A percentile compares a stretch with the other conserved stretches of the same genome.
Evolutionary conservation across 129 eudicot genomes (phyloP).

Genomic region (Flaveria brownii): DNA sequence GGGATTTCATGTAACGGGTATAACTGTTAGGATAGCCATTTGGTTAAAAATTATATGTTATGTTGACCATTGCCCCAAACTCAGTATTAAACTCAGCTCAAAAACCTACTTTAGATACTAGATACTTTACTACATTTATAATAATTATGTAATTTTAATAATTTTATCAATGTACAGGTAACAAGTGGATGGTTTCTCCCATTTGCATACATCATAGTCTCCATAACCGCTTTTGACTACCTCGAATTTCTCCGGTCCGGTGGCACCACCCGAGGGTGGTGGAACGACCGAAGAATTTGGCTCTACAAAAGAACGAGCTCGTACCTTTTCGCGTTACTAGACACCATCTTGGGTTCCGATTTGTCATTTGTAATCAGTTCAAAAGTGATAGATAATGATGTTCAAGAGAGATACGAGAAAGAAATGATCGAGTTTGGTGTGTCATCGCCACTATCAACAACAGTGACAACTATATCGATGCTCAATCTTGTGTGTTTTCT

Average conservation of each 20-base stretch:
- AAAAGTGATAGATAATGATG: slow-evolving; percentile 58
- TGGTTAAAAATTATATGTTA: too few relatives aligned
- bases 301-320: slow-evolving; percentile 76
- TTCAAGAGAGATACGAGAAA: slow-evolving; percentile 46
- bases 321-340: slow-evolving; percentile 63
- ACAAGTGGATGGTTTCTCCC: slow-evolving; percentile 74
- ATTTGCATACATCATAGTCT: slow-evolving; percentile 50
- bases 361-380: slow-evolving; percentile 53
- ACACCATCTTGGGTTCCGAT: slow-evolving; percentile 54
- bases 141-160: neutral
- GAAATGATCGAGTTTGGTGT: slow-evolving; percentile 84
- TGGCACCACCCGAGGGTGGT: slow-evolving; percentile 80
- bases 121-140: neutral
- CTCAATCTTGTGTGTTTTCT: slow-evolving; percentile 56
- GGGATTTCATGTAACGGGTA: too few relatives aligned
- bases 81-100: too few relatives aligned
- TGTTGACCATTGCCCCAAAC: too few relatives aligned
- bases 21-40: too few relatives aligned
- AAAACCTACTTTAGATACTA: too few relatives aligned
- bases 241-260: slow-evolving; percentile 54
- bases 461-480: slow-evolving; percentile 53
- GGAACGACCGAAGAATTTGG: slow-evolving; percentile 90
- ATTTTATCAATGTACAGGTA: slow-evolving; percentile 16
- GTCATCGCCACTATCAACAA: slow-evolving; percentile 55
- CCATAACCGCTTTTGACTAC: slow-evolving; percentile 35